A percentile compares a stretch with the other conserved stretches of the same genome.
phyloP scores from a whole-genome alignment of 208 protist species.

The Acanthamoeba sp. region DNA sequence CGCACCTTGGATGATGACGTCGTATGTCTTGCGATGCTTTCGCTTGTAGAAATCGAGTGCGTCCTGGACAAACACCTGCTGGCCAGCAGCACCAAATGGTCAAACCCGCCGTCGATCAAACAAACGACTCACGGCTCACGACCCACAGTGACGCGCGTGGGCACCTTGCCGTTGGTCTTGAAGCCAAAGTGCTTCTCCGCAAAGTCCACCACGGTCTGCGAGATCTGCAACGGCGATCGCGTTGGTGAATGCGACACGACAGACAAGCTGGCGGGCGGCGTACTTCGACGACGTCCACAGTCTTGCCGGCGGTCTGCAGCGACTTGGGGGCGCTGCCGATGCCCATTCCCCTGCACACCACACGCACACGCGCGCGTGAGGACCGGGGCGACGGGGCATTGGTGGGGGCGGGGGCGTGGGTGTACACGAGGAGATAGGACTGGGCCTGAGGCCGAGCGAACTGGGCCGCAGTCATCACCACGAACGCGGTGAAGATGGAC shows the following conservation, averaged over 20 bases:
- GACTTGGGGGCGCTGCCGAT: slow-evolving; percentile 13
- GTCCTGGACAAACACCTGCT: not conserved
- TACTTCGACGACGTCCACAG: not conserved
- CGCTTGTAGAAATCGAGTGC: not conserved
- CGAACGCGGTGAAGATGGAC: slow-evolving; percentile 34
- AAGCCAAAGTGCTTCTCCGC: slow-evolving; percentile 43
- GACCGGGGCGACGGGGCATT: not conserved
- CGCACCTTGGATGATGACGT: slow-evolving; percentile 54
- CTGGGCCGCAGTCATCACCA: slow-evolving; percentile 10
- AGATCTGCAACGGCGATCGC: slow-evolving; percentile 22
- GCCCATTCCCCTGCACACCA: not conserved
- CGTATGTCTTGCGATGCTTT: not conserved
- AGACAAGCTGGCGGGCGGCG: no score
- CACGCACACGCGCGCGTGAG: not conserved
- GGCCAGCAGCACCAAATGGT: not conserved
- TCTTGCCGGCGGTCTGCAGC: not conserved
- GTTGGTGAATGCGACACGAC: no score
- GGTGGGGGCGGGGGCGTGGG: not conserved
- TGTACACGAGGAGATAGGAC: slow-evolving; percentile 1
- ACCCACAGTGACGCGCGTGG: not conserved
- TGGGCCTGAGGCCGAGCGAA: not conserved
- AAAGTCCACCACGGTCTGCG: not conserved
- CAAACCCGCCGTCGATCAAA: not conserved
- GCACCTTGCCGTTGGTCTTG: slow-evolving; percentile 5
- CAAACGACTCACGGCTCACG: no score